Base-by-base conservation (phyloP, 768 basidiomycete genomes). In the Mycena indigotica region DNA sequence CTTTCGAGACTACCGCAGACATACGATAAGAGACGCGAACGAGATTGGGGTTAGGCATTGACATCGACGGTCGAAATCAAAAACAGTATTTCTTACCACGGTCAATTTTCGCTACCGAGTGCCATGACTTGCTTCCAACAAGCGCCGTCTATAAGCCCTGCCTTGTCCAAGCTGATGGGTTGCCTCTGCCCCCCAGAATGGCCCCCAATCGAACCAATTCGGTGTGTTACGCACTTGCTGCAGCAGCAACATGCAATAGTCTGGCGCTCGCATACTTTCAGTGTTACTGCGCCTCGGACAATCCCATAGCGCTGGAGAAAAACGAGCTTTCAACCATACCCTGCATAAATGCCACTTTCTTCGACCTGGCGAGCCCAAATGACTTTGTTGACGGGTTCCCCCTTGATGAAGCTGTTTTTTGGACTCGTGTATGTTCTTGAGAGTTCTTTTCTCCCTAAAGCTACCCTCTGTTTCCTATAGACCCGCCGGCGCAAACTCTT, bases 361-460 rank as follows among this genome's bases (percentile, higher is more conserved):
- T 60, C 53, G 50, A 56, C 29, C 38, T 60, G 54, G 58, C 49
- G 21, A 52, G 16, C 19, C 41, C 49, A 24, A 32, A 50, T 26
- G 53, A 55, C 54, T 56, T 60, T 24, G 30, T 45, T 30, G 54
- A 52, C 30, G 53, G 58, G 13, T 40, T 16, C n/a, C 53, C 57
- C 17, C 17, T 58, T 29, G 46, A 58, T 40, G 57, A 53, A 54
- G 52, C 26, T 48, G 57, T 35, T 32, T 58, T 58, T 58, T 54
- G 52, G 57, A 26, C 56, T 57, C 56, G 51, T 30, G 56, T 48
- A 52, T 44, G 55, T 56, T 13, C n/a, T 35, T n/a, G n/a, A n/a
- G n/a, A n/a, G n/a, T 28, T 6, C 8, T 40, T 17, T 21, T 50
- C 25, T 3, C 6, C 45, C 28, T 51, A 40, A 5, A 44, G 15